phyloP scores from a whole-genome alignment of 2,329 filamentous ascomycete species.

The Pseudocercospora fijiensis region DNA sequence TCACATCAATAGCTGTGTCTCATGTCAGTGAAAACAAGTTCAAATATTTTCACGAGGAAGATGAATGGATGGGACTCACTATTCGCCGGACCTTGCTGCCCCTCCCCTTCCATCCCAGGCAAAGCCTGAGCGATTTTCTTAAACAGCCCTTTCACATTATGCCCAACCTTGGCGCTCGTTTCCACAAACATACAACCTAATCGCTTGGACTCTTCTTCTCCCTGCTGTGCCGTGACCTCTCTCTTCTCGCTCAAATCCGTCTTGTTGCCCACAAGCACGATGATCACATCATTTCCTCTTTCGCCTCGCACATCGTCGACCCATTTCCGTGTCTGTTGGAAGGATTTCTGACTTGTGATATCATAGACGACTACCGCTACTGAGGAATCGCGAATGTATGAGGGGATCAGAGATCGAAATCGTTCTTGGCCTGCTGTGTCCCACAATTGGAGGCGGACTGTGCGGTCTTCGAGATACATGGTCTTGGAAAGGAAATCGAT shows the following conservation, averaged over 20 bases:
- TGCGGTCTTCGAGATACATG: slow-evolving; percentile 99
- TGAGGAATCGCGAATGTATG: slow-evolving; percentile 96
- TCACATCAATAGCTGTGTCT: slow-evolving; percentile 39
- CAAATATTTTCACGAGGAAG: background rate
- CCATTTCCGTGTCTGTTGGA: slow-evolving; percentile 99
- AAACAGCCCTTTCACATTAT: slow-evolving; percentile 97
- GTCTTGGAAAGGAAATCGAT: slow-evolving; percentile 99
- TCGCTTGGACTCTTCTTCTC: slow-evolving; percentile 97
- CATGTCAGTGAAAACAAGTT: slow-evolving; percentile 24
- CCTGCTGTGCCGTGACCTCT: slow-evolving; percentile 93
- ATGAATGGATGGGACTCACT: slow-evolving; percentile 57
- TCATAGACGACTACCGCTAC: slow-evolving; percentile 99
- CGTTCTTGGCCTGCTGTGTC: slow-evolving; percentile 97
- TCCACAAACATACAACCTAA: slow-evolving; percentile 99
- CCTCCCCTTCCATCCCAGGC: slow-evolving; percentile 93
- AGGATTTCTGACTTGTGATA: slow-evolving; percentile 82
- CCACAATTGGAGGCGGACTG: slow-evolving; percentile 95
- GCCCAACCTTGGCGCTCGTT: slow-evolving; percentile 94
- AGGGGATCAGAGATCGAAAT: slow-evolving; percentile 94
- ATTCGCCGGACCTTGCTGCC: slow-evolving; percentile 72
- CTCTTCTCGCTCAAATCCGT: slow-evolving; percentile 98
- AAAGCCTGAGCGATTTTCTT: slow-evolving; percentile 97
- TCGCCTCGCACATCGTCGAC: slow-evolving; percentile 97
- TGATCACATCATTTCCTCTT: slow-evolving; percentile 97
- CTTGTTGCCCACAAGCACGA: slow-evolving; percentile 98